phyloP scores from a whole-genome alignment of 2,329 filamentous ascomycete species.

The Phaeosphaeria sp. region DNA sequence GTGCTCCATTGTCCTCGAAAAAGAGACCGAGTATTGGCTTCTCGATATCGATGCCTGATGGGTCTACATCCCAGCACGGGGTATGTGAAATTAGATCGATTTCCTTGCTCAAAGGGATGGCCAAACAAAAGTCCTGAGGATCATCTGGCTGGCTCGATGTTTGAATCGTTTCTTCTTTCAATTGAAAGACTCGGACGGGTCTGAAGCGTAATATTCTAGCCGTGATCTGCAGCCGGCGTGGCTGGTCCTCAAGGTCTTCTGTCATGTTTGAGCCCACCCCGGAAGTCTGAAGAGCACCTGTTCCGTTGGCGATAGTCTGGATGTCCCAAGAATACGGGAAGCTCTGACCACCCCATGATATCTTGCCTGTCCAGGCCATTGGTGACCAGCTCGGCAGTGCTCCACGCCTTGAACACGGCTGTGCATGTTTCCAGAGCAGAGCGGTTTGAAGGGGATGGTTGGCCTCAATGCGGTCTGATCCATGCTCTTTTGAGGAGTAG shows the following conservation, averaged over 20 bases:
- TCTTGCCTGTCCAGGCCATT: not conserved
- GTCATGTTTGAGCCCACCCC: not conserved
- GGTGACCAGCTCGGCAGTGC: not conserved
- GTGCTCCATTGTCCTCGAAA: not conserved
- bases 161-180: too few species aligned
- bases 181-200: not conserved
- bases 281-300: not conserved
- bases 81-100: not conserved
- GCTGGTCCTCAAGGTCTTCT: not conserved
- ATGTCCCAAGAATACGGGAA: not conserved
- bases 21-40: not conserved
- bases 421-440: not conserved
- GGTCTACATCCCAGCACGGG: not conserved
- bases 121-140: too few species aligned
- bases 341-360: not conserved
- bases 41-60: not conserved
- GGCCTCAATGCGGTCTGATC: not conserved
- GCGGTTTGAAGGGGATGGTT: not conserved
- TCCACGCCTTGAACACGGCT: not conserved
- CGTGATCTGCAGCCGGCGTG: not conserved
- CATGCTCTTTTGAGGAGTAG: not conserved
- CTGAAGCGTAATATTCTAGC: not conserved
- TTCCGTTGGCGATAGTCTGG: not conserved
- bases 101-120: not conserved
- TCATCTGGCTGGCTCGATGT: too few species aligned